Evolutionary conservation across 2,329 filamentous ascomycete genomes (phyloP), one percentile per base, ranked within the genome.

Genomic region (Erysiphe pulchra): DNA sequence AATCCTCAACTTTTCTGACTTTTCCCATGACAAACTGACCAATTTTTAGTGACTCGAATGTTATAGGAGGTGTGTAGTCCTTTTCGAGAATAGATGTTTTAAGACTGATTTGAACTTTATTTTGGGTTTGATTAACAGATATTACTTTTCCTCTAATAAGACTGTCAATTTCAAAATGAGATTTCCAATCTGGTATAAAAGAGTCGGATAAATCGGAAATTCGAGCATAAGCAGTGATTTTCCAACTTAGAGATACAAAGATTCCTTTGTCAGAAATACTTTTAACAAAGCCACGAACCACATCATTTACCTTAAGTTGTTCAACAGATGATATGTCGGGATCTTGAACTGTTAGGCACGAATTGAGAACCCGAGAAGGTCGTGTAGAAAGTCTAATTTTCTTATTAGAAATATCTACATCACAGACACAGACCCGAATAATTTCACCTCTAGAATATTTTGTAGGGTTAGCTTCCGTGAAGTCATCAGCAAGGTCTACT

Each of bases 151-250:
- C 90, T 61, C 80, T 84, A 46, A 98, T 84, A 6, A 98, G 69
- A 61, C 95, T 85, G 55, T 92, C 84, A 42, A 87, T 65, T 55
- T 90, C 77, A 63, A 87, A 94, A 40, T 77, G 68, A 33, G 81
- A 74, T 63, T 93, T 92, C 90, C 90, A 98, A 49, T 95, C 83
- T 61, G 95, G 95, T 55, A 98, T 64, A 59, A 77, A 98, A 8
- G 74, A 71, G 59, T 98, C 90, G 0, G 86, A 93, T 13, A 98
- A 69, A 59, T 95, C 86, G 10, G 80, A 74, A 45, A 95, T 78
- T 53, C 82, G 79, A 42, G 93, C 80, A 55, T 86, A 79, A 0
- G 77, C 86, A 44, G 80, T 81, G 16, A 93, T 69, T 50, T 79
- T 75, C 16, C 82, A 80, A 39, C 86, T 85, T 2, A 98, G 68